Conservation (phyloP, 1,139 yeast genomes). For the Diutina neorugosa region DNA sequence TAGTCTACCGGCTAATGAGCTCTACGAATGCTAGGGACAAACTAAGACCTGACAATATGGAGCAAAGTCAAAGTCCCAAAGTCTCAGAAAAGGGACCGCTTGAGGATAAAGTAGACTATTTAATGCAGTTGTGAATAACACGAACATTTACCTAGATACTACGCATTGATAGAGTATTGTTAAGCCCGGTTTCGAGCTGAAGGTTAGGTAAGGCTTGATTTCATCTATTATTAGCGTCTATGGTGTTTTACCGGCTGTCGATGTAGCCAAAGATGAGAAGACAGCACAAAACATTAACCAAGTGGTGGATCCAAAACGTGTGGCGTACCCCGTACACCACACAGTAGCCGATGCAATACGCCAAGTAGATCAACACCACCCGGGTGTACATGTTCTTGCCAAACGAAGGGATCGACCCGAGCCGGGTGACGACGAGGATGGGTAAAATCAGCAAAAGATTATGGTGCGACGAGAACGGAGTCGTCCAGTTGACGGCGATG, state of each 20-base stretch:
- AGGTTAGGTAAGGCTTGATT: too few relatives aligned
- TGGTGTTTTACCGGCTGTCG: not conserved
- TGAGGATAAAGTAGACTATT: too few relatives aligned
- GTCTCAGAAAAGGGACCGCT: too few relatives aligned
- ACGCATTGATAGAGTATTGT: too few relatives aligned
- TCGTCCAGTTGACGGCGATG: slow-evolving; percentile 54
- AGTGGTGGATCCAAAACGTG: slow-evolving; percentile 59
- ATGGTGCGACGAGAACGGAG: slow-evolving; percentile 70
- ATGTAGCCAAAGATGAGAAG: not conserved
- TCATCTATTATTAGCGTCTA: not conserved
- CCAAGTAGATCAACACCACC: slow-evolving; percentile 9
- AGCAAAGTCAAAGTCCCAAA: too few relatives aligned
- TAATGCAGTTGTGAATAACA: too few relatives aligned
- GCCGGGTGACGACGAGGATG: slow-evolving; percentile 27
- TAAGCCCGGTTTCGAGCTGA: too few relatives aligned
- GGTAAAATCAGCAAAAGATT: slow-evolving; percentile 59
- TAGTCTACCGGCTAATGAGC: too few relatives aligned
- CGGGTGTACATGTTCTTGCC: slow-evolving; percentile 4
- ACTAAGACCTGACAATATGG: too few relatives aligned
- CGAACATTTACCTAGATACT: too few relatives aligned
- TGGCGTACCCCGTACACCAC: slow-evolving; percentile 57
- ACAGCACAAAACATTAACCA: slow-evolving; percentile 44
- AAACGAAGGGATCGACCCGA: not conserved
- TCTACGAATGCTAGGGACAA: too few relatives aligned
- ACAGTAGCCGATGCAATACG: slow-evolving; percentile 41